Conservation (phyloP, 495 filamentous ascomycete species). For the Pyrenopolyporus hunteri region DNA sequence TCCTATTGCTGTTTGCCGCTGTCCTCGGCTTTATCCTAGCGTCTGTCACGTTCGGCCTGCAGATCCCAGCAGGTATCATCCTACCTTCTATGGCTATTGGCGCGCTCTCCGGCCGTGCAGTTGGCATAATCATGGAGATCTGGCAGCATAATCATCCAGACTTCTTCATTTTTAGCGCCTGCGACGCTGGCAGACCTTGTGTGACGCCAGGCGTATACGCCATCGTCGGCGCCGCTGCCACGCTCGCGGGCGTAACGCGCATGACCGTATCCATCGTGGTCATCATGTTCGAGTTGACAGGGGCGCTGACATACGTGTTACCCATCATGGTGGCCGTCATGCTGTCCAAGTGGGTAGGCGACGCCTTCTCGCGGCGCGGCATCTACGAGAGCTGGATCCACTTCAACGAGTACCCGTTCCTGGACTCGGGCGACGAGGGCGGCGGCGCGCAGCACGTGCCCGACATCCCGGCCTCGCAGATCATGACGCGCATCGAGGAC, state of each 20-base stretch:
- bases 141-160: constrained; percentile 81
- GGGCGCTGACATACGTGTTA: constrained; percentile 93
- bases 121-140: constrained; percentile 87
- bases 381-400: constrained; percentile 99
- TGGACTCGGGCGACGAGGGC: constrained; percentile 87
- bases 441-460: constrained; percentile 64
- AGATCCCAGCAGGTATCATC: constrained; percentile 95
- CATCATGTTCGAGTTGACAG: constrained; percentile 98
- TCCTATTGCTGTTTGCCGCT: constrained; percentile 79
- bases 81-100: constrained; percentile 98
- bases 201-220: constrained; percentile 95
- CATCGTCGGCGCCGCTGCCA: constrained; percentile 95
- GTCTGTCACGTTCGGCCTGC: constrained; percentile 91
- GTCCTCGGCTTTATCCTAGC: constrained; percentile 84
- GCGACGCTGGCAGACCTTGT: constrained; percentile 87
- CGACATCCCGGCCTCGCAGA: constrained; percentile 79
- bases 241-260: constrained; percentile 92
- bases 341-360: constrained; percentile 97
- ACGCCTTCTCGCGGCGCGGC: constrained; percentile 90
- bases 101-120: constrained; percentile 86
- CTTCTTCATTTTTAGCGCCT: constrained; percentile 77
- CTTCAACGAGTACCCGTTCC: constrained; percentile 93
- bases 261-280: constrained; percentile 98
- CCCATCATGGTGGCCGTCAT: constrained; percentile 99
- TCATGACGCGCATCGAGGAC: constrained; percentile 94